Base-by-base conservation (phyloP, 208 protist genomes). In the Trypanosoma cruzi region DNA sequence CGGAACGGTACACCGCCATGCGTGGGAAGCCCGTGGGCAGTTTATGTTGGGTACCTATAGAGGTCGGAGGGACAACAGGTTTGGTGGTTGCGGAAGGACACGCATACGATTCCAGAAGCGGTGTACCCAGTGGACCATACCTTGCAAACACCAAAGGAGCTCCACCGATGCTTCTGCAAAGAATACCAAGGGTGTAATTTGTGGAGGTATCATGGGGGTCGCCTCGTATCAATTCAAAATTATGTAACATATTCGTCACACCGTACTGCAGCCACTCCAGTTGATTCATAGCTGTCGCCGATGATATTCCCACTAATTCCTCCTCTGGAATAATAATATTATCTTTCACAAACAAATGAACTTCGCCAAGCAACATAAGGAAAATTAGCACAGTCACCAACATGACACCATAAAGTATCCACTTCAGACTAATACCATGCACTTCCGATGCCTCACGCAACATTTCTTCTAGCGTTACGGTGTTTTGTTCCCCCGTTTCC, bases 331-430 rank as follows among this genome's bases (percentile, higher is more conserved):
- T 50, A n/a, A 60, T 44, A n/a, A 88, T 58, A 53, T 75, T 84
- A 22, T 66, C 59, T n/a, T 82, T 86, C 20, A 83, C 81, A 52
- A 81, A 60, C 65, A 80, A 78, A 29, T 76, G 73, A 65, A 90
- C 82, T 75, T 87, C 81, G 31, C 83, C 57, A 24, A 92, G 42
- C 37, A 80, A 29, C 66, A 58, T 82, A 40, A 90, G 71, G 48
- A 93, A 82, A 7, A 86, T 49, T 22, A 79, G n/a, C 52, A 92
- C 80, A 37, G 90, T 75, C 34, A 88, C 67, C 14, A 80, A 49
- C 26, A 91, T 79, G 52, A 90, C 73, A 31, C 76, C 37, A 72
- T 82, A 89, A 6, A 94, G 56, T 28, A 94, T 52, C 85, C 86
- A 95, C 29, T 62, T 84, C 24, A 93, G 77, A 22, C 81, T 77